These are phyloP conservation scores for Arbutus unedo DNA, from an alignment of 148 eudicot species.

Conservation along the genomic window DNA sequence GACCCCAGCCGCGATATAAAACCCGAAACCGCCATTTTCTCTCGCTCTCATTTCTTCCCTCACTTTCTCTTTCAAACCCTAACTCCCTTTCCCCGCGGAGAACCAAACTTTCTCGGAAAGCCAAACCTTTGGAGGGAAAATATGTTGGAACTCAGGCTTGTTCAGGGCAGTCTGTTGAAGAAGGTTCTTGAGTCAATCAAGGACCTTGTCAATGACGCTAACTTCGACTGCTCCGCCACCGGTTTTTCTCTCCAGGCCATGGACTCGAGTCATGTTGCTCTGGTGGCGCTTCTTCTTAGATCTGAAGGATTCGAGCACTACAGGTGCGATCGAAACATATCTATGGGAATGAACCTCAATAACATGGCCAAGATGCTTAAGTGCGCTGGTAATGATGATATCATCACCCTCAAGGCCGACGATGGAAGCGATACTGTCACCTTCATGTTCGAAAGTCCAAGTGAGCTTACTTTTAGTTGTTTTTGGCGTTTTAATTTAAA, in stretches of 20 bases:
- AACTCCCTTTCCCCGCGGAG: not conserved
- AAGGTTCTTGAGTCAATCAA: constrained; percentile 61
- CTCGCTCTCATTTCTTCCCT: not conserved
- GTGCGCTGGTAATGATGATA: constrained; percentile 60
- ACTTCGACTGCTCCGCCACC: constrained; percentile 64
- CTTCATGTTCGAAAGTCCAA: constrained; percentile 73
- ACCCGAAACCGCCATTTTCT: not conserved
- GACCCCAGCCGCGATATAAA: not conserved
- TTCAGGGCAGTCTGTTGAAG: constrained; percentile 54
- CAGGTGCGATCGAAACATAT: constrained; percentile 54
- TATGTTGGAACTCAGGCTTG: constrained; percentile 56
- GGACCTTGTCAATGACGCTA: constrained; percentile 63
- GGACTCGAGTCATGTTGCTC: constrained; percentile 76
- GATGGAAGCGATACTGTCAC: constrained; percentile 60
- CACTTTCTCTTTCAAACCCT: not conserved
- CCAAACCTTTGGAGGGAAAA: not conserved
- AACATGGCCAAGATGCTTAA: constrained; percentile 58
- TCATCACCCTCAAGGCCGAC: constrained; percentile 60
- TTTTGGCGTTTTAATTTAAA: not conserved
- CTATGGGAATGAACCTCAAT: constrained; percentile 58
- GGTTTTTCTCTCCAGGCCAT: constrained; percentile 70
- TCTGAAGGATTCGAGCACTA: constrained; percentile 72
- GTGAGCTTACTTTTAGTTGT: constrained; percentile 19
- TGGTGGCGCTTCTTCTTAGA: constrained; percentile 58
- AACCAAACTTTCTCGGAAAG: not conserved